A percentile compares a stretch with the other conserved stretches of the same genome.
Evolutionary conservation across 192 early-diverging fungal genomes (phyloP).

Genomic region (Rhizophagus clarus): DNA sequence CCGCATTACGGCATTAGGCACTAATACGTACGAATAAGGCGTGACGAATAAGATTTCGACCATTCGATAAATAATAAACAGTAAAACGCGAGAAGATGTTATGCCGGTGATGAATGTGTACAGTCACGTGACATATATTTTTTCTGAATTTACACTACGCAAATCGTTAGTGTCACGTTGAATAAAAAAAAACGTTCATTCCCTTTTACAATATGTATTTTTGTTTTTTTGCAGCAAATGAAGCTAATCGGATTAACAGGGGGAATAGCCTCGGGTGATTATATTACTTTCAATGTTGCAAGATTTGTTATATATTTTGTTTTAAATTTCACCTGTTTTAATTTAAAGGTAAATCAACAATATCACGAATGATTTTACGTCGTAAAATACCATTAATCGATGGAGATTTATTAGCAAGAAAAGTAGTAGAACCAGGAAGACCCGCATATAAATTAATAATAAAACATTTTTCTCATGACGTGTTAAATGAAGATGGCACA

Average conservation of each 20-base stretch:
- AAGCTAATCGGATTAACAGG: slow-evolving; percentile 92
- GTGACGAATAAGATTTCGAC: too few species aligned
- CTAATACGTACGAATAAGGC: too few species aligned
- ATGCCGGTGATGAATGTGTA: too few species aligned
- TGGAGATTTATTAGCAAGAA: slow-evolving; percentile 85
- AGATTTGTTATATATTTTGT: background rate
- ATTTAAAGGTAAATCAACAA: slow-evolving; percentile 83
- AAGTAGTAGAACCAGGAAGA: slow-evolving; percentile 79
- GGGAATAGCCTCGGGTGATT: slow-evolving; percentile 83
- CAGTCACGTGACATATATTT: too few species aligned
- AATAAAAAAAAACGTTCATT: too few species aligned
- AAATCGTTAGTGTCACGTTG: too few species aligned
- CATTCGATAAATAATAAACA: too few species aligned
- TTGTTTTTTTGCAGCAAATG: slow-evolving; percentile 53
- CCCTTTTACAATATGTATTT: too few species aligned
- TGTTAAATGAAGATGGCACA: slow-evolving; percentile 54
- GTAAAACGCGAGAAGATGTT: too few species aligned
- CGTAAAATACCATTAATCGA: slow-evolving; percentile 80
- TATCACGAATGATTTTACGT: slow-evolving; percentile 63
- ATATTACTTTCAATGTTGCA: background rate
- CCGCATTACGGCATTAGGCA: too few species aligned
- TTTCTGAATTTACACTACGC: too few species aligned
- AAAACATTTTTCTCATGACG: slow-evolving; percentile 70
- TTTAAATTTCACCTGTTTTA: background rate
- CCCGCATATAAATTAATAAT: slow-evolving; percentile 74